These are phyloP conservation scores for Gonapodya prolifera DNA, from an alignment of 192 early-diverging fungal genomes.

Conservation along the genomic window DNA sequence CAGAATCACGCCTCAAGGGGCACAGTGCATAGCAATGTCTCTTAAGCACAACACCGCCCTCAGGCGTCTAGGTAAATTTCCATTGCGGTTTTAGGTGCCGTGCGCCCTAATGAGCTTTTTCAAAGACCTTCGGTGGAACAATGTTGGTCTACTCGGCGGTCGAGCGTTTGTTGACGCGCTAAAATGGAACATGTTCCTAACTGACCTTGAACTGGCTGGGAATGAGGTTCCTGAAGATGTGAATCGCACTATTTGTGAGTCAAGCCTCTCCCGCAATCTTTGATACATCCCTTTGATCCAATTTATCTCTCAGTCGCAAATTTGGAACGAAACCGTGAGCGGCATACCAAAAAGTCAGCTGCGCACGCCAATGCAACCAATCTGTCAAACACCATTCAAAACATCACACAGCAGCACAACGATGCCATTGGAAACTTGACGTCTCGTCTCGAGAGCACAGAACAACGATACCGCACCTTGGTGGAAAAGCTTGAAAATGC, in stretches of 20 bases:
- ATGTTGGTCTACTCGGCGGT: slow-evolving; percentile 31
- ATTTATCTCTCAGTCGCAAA: neutral
- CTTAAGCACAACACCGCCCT: slow-evolving; percentile 32
- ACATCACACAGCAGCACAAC: slow-evolving; percentile 23
- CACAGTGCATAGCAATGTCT: slow-evolving; percentile 22
- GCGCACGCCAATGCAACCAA: slow-evolving; percentile 21
- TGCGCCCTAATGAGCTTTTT: neutral
- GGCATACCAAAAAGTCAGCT: slow-evolving; percentile 14
- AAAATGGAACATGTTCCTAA: slow-evolving; percentile 28
- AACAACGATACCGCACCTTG: slow-evolving; percentile 8
- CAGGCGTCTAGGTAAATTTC: slow-evolving; percentile 22
- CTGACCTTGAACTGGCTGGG: slow-evolving; percentile 28
- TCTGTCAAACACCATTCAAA: slow-evolving; percentile 23
- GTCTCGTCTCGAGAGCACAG: slow-evolving; percentile 18
- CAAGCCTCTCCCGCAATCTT: neutral
- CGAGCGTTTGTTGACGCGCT: slow-evolving; percentile 31
- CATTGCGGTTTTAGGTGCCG: neutral
- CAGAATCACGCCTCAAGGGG: slow-evolving; percentile 34
- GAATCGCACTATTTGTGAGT: slow-evolving; percentile 7
- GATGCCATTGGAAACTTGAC: slow-evolving; percentile 19
- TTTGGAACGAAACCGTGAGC: slow-evolving; percentile 28
- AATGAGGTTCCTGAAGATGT: slow-evolving; percentile 46
- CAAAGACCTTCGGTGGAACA: slow-evolving; percentile 44
- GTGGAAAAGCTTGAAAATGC: slow-evolving; percentile 22
- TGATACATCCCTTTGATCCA: neutral